Conservation (phyloP, 768 basidiomycete species). For the Tremella fuciformis region DNA sequence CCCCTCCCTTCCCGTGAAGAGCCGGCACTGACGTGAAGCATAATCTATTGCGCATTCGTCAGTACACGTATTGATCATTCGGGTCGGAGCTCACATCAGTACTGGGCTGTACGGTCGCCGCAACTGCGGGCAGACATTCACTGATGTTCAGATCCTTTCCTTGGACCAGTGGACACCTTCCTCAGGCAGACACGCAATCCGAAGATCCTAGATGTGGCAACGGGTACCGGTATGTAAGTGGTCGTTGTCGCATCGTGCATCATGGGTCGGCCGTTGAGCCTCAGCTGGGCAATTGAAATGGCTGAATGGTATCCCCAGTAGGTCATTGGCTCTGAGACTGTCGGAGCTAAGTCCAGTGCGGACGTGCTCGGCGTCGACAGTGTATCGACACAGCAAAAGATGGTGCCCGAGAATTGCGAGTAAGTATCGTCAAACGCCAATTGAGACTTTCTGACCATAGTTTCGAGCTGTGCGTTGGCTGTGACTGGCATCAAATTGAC, state of each 20-base stretch:
- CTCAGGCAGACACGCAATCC: not conserved
- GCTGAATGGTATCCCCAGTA: slow-evolving; percentile 30
- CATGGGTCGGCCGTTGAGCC: not conserved
- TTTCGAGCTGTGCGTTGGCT: slow-evolving; percentile 25
- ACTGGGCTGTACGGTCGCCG: slow-evolving; percentile 15
- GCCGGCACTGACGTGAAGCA: slow-evolving; percentile 8
- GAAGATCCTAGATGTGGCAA: slow-evolving; percentile 28
- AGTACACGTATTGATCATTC: slow-evolving; percentile 2
- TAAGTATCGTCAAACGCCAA: slow-evolving; percentile 5
- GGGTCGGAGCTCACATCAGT: slow-evolving; percentile 6
- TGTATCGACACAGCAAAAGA: slow-evolving; percentile 22
- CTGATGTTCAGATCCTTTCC: slow-evolving; percentile 13
- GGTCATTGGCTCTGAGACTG: slow-evolving; percentile 3
- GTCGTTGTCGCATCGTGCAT: not conserved
- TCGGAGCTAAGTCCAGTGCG: not conserved
- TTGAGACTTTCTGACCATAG: slow-evolving; percentile 2
- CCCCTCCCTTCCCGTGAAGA: not conserved
- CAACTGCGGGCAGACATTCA: not conserved
- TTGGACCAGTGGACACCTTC: slow-evolving; percentile 21
- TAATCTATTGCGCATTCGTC: slow-evolving; percentile 12
- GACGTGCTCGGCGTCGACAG: slow-evolving; percentile 23
- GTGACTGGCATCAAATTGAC: not conserved
- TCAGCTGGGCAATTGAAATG: slow-evolving; percentile 32
- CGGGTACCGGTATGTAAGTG: slow-evolving; percentile 16
- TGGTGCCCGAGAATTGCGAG: slow-evolving; percentile 26